Evolutionary conservation across 345 rosid species (phyloP), one percentile per base, ranked within the genome.

Genomic region (Chamaenerion angustifolium): DNA sequence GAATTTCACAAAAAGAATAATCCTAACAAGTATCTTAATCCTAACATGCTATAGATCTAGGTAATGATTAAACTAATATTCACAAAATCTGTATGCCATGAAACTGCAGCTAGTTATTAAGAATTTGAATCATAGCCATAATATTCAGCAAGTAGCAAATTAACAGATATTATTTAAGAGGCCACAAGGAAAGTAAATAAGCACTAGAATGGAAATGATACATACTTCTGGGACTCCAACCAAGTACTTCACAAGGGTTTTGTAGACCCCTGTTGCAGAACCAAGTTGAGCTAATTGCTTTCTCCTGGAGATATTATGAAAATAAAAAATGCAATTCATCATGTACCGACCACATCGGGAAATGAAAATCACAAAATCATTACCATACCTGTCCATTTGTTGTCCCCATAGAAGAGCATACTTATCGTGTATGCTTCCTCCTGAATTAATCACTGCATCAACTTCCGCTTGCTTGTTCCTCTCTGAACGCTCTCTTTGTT

Each of bases 141-240:
- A 31, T 6, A 31, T 31, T 31, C 37, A 8, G 37, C 37, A 23
- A 23, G 5, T 5, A 23, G 27, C 2, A 31, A 31, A 31, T 31
- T 31, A 3, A 3, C 37, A 31, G 6, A 31, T 31, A 6, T 31
- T 31, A 31, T 31, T 31, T 31, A 31, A 31, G 37, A 31, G 37
- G 8, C 37, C 37, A 31, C 37, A 31, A 6, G 37, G 37, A 6
- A 6, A 6, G n/a, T 2, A 14, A 17, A 15, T 52, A 42, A 11
- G 23, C 49, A 31, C 12, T 18, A 53, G 45, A 54, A 19, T 21
- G 43, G 48, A 10, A 52, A 17, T 45, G 44, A 52, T 10, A 57
- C 51, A 0, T 71, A 86, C 98, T 89, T 90, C 82, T 15, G 98
- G 95, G 72, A 90, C 98, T 63, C 98, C 98, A 40, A 90, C 95